Evolutionary conservation across 2,329 filamentous ascomycete species (phyloP).

Genomic region (Xylariaceae sp.): DNA sequence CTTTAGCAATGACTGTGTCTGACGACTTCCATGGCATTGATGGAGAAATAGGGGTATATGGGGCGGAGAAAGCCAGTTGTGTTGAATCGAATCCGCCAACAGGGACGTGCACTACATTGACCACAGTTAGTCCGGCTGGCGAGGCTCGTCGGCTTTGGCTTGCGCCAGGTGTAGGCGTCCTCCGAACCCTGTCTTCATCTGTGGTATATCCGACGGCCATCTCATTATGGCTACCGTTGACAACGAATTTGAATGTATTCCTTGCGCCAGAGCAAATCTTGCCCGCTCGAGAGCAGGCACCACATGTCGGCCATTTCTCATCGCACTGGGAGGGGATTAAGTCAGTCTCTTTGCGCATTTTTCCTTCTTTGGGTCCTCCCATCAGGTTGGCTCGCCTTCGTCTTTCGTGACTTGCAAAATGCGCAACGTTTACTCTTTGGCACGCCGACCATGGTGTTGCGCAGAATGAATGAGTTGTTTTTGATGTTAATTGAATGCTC

Average conservation of each 20-base stretch:
- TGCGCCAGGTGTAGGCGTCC: neutral
- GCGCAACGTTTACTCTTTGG: constrained; percentile 31
- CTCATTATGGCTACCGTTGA: constrained; percentile 29
- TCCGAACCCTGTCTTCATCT: neutral
- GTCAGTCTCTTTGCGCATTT: neutral
- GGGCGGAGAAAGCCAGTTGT: constrained; percentile 12
- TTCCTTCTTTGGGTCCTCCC: constrained; percentile 9
- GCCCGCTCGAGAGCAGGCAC: constrained; percentile 25
- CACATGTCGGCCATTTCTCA: constrained; percentile 30
- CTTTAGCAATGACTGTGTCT: constrained; percentile 18
- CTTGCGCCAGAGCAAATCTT: constrained; percentile 27
- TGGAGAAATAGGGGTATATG: constrained; percentile 1
- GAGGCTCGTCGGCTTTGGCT: constrained; percentile 4
- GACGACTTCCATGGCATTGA: constrained; percentile 16
- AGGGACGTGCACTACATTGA: constrained; percentile 19
- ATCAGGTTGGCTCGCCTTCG: constrained; percentile 20
- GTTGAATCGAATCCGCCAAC: constrained; percentile 13
- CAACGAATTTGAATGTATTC: constrained; percentile 25
- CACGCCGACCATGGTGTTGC: constrained; percentile 31
- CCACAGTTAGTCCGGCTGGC: constrained; percentile 8
- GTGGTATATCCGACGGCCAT: neutral
- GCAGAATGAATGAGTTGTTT: no score
- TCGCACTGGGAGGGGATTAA: constrained; percentile 21
- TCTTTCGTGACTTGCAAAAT: constrained; percentile 29
- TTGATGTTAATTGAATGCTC: no score